phyloP scores from a whole-genome alignment of 2,329 filamentous ascomycete species.

The Aspergillus puulaauensis region DNA sequence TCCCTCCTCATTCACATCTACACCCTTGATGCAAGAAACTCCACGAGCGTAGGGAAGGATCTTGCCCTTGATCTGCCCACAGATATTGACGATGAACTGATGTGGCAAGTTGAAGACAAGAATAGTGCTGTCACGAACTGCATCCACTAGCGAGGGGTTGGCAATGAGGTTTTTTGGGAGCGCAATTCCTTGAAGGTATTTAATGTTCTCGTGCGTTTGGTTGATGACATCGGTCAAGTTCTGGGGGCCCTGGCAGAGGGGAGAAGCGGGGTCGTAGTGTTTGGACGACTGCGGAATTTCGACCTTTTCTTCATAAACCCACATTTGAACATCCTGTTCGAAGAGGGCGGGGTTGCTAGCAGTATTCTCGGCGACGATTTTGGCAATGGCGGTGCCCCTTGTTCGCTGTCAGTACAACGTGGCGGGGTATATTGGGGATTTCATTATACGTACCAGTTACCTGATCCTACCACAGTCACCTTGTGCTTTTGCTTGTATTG shows the following conservation, averaged over 20 bases:
- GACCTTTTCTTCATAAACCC: conserved; percentile 95
- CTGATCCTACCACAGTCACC: conserved; percentile 81
- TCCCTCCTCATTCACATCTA: conserved; percentile 83
- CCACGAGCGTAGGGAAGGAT: conserved; percentile 90
- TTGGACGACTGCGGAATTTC: conserved; percentile 69
- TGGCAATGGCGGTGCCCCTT: conserved; percentile 95
- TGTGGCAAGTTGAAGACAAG: conserved; percentile 97
- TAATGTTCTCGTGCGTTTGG: conserved; percentile 89
- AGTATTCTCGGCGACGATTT: conserved; percentile 93
- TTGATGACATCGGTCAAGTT: conserved; percentile 94
- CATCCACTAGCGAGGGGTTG: conserved; percentile 55
- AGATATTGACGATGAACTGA: conserved; percentile 81
- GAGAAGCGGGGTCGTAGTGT: conserved; percentile 77
- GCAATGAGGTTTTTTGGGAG: conserved; percentile 69
- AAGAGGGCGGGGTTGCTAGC: conserved; percentile 75
- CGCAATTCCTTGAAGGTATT: conserved; percentile 87
- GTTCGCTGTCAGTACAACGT: conserved; percentile 82
- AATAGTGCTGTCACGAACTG: conserved; percentile 81
- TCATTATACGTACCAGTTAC: conserved; percentile 72
- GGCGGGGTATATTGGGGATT: conserved; percentile 36
- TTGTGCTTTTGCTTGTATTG: conserved; percentile 39
- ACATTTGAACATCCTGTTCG: conserved; percentile 92
- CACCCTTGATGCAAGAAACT: conserved; percentile 97
- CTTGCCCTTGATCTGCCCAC: conserved; percentile 79
- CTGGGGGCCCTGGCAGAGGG: conserved; percentile 67